Percentiles rank a stretch among this genome's conserved stretches.
Conservation (phyloP, 1,284 basidiomycete species). For the Malassezia pachydermatis region DNA sequence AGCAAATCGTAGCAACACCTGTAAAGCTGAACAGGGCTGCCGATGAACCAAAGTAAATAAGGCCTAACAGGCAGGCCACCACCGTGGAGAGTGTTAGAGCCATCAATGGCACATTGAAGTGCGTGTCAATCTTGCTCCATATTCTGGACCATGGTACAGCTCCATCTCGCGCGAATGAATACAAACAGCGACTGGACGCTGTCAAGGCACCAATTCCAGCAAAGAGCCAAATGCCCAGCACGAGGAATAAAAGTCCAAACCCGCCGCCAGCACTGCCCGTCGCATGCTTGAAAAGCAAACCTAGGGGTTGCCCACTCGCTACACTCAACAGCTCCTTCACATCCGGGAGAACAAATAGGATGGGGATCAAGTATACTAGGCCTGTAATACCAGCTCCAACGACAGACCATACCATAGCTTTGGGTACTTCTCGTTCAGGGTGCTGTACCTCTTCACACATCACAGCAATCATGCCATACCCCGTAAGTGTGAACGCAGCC, state of each 20-base stretch:
- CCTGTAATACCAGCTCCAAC: constrained; percentile 51
- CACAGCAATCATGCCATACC: constrained; percentile 47
- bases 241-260: constrained; percentile 51
- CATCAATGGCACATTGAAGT: constrained; percentile 49
- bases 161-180: constrained; percentile 51
- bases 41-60: constrained; percentile 37
- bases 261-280: constrained; percentile 50
- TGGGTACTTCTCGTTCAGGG: constrained; percentile 34
- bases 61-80: constrained; percentile 49
- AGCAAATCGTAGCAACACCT: constrained; percentile 31
- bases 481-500: constrained; percentile 43
- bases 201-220: constrained; percentile 51
- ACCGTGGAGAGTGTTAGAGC: constrained; percentile 49
- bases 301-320: constrained; percentile 51
- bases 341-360: constrained; percentile 51
- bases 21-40: constrained; percentile 37
- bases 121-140: constrained; percentile 49
- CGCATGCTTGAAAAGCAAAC: constrained; percentile 50
- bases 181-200: constrained; percentile 50
- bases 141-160: constrained; percentile 49
- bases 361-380: constrained; percentile 50
- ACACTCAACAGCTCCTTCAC: constrained; percentile 48
- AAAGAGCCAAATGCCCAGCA: constrained; percentile 52
- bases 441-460: constrained; percentile 49
- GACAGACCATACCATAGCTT: constrained; percentile 47